phyloP scores from a whole-genome alignment of 2,329 filamentous ascomycete genomes.

The Ophiocordyceps robertsii region DNA sequence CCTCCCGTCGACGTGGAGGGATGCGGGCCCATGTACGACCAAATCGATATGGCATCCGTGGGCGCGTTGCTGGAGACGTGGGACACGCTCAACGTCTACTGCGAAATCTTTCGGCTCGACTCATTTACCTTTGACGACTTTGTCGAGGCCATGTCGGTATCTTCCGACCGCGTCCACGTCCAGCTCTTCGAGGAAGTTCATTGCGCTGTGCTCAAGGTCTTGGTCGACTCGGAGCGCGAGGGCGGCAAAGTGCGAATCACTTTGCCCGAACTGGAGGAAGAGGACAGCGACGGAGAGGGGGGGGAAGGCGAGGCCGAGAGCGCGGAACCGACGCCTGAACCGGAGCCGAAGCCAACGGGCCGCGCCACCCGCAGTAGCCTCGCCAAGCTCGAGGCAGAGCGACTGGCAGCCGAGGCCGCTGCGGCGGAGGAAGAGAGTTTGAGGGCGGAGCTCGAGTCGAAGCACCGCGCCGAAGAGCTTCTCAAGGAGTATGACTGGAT shows the following conservation, averaged over 20 bases:
- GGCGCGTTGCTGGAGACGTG: slow-evolving; percentile 79
- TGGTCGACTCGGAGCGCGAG: slow-evolving; percentile 63
- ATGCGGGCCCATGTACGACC: slow-evolving; percentile 12
- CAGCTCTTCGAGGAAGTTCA: slow-evolving; percentile 84
- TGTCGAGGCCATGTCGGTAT: slow-evolving; percentile 70
- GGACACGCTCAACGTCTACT: slow-evolving; percentile 98
- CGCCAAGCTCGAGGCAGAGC: slow-evolving; percentile 65
- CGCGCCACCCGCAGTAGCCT: slow-evolving; percentile 78
- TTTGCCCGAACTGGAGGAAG: slow-evolving; percentile 60
- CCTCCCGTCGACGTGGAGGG: slow-evolving; percentile 32
- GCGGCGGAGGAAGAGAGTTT: slow-evolving; percentile 36
- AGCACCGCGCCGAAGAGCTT: slow-evolving; percentile 64
- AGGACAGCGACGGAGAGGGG: slow-evolving; percentile 54
- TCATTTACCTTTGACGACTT: slow-evolving; percentile 98
- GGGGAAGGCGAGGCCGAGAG: slow-evolving; percentile 44
- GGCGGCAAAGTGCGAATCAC: slow-evolving; percentile 69
- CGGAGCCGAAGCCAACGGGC: slow-evolving; percentile 50
- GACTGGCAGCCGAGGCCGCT: slow-evolving; percentile 45
- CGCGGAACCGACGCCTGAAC: slow-evolving; percentile 49
- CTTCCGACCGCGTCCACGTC: slow-evolving; percentile 60
- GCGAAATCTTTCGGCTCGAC: slow-evolving; percentile 83
- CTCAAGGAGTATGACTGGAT: slow-evolving; percentile 70
- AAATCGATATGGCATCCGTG: slow-evolving; percentile 73
- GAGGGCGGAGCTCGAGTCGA: slow-evolving; percentile 32
- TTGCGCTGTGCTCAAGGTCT: slow-evolving; percentile 76